phyloP scores from a whole-genome alignment of 305 asterid species.

The Fraxinus greggii region DNA sequence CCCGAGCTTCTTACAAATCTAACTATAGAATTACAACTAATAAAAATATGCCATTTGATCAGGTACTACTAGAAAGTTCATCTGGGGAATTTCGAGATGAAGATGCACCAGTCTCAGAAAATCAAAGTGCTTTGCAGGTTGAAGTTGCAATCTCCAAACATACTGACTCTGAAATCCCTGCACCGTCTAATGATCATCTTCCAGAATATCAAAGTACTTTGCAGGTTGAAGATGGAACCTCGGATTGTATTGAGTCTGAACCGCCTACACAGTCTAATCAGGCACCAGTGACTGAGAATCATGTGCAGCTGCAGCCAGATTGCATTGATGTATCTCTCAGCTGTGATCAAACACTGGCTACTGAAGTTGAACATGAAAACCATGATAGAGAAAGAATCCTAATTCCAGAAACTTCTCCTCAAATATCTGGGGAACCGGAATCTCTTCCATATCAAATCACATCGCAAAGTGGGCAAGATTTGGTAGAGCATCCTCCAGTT shows the following conservation, averaged over 20 bases:
- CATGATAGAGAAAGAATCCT: conserved; percentile 28
- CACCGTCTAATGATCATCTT: conserved; percentile 14
- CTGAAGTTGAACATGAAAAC: conserved; percentile 28
- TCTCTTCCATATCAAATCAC: conserved; percentile 26
- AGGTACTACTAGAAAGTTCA: conserved; percentile 20
- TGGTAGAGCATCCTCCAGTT: conserved; percentile 26
- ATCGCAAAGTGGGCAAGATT: conserved; percentile 34
- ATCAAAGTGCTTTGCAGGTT: background rate
- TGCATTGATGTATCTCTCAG: conserved; percentile 25
- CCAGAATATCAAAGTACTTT: conserved; percentile 14
- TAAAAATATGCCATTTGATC: conserved; percentile 7
- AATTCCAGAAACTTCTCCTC: conserved; percentile 29
- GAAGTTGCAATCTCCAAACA: background rate
- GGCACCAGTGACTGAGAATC: conserved; percentile 23
- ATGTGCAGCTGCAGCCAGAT: conserved; percentile 26
- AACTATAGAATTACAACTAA: background rate
- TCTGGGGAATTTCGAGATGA: conserved; percentile 2
- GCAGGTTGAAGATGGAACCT: conserved; percentile 19
- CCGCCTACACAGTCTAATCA: conserved; percentile 15
- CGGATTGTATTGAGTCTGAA: conserved; percentile 19
- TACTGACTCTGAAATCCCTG: background rate
- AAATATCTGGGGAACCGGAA: conserved; percentile 22
- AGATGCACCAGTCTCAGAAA: background rate
- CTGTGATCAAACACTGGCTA: conserved; percentile 23
- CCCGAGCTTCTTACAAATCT: background rate